Percentiles rank a stretch among this genome's conserved stretches.
phyloP scores from a whole-genome alignment of 169 alveolate genomes.

The Hepatocystis sp. region DNA sequence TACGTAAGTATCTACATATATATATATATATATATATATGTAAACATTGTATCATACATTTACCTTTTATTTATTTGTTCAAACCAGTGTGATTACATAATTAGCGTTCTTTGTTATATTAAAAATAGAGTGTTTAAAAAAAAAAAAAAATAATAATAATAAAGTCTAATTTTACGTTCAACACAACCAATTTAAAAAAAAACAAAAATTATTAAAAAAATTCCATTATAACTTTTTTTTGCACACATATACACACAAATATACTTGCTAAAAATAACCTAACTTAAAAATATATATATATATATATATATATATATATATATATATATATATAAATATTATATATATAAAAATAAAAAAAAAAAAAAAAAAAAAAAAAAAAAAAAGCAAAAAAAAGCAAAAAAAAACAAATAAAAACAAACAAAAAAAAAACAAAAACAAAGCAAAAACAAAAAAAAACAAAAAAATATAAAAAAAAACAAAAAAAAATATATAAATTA shows the following conservation, averaged over 20 bases:
- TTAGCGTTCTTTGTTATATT: not conserved
- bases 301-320: too few species aligned
- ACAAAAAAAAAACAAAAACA: too few species aligned
- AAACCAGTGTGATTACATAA: not conserved
- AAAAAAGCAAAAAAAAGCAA: too few species aligned
- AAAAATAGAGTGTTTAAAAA: too few species aligned
- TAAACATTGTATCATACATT: not conserved
- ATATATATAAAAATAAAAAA: not conserved
- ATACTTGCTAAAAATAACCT: slow-evolving; percentile 3
- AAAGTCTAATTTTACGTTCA: not conserved
- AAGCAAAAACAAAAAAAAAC: too few species aligned
- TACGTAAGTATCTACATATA: not conserved
- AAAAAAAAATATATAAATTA: too few species aligned
- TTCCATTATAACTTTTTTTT: slow-evolving; percentile 18
- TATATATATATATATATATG: not conserved
- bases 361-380: slow-evolving; percentile 10
- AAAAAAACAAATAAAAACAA: too few species aligned
- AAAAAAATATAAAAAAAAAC: too few species aligned
- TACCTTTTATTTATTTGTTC: not conserved
- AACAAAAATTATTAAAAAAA: not conserved
- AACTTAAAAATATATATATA: not conserved
- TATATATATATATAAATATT: slow-evolving; percentile 8
- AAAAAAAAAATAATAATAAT: not conserved
- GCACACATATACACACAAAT: slow-evolving; percentile 35
- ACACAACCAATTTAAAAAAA: slow-evolving; percentile 7